Evolutionary conservation across 2,329 filamentous ascomycete genomes (phyloP).

Genomic region (Botrytis aclada): DNA sequence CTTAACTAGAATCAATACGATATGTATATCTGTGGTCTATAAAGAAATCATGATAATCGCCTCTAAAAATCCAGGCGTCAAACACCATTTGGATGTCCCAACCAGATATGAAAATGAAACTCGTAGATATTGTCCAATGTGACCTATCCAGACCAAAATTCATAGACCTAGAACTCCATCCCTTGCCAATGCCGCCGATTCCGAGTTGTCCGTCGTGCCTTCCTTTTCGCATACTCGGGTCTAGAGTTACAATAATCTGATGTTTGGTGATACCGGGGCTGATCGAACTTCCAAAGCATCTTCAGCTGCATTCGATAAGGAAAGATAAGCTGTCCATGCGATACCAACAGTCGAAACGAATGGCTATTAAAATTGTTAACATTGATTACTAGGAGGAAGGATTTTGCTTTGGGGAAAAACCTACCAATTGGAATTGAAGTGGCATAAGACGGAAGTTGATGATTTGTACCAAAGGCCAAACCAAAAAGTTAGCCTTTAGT

Average conservation of each 20-base stretch:
- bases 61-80: not conserved
- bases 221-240: conserved; percentile 21
- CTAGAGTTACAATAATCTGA: conserved; percentile 35
- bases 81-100: conserved; percentile 12
- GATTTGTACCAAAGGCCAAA: conserved; percentile 95
- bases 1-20: not conserved
- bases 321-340: conserved; percentile 96
- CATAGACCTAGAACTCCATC: conserved; percentile 11
- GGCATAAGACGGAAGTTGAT: conserved; percentile 96
- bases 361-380: conserved; percentile 54
- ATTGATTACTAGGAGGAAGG: conserved; percentile 21
- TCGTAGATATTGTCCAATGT: not conserved
- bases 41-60: not conserved
- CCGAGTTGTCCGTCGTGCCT: conserved; percentile 10
- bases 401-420: conserved; percentile 37
- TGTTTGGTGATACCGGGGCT: conserved; percentile 37
- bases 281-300: conserved; percentile 36
- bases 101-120: conserved; percentile 9
- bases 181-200: conserved; percentile 21
- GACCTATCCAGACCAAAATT: not conserved
- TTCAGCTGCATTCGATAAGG: conserved; percentile 82
- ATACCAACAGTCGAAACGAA: conserved; percentile 96
- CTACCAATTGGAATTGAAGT: conserved; percentile 91
- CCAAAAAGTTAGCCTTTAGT: conserved; percentile 89
- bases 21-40: not conserved